phyloP scores from a whole-genome alignment of 2,329 filamentous ascomycete species.

The Pseudocercospora macadamiae region DNA sequence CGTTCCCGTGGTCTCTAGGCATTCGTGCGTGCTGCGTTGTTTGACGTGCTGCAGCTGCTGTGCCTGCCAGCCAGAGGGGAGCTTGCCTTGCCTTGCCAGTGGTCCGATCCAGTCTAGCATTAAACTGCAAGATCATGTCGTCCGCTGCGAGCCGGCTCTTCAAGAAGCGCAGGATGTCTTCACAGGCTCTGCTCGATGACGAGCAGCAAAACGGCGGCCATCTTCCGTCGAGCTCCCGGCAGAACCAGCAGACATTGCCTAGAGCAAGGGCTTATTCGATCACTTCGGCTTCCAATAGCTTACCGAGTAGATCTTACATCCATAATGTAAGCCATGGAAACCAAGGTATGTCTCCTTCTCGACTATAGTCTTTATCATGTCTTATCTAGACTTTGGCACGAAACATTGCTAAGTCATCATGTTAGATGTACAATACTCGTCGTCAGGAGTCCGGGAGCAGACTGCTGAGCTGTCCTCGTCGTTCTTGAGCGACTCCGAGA shows the following conservation, averaged over 20 bases:
- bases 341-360: conserved; percentile 17
- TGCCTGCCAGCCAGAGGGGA: neutral
- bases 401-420: conserved; percentile 1
- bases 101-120: conserved; percentile 23
- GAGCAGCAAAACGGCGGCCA: neutral
- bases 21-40: conserved; percentile 2
- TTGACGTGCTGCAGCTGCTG: conserved; percentile 9
- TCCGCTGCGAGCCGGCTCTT: conserved; percentile 22
- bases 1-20: neutral
- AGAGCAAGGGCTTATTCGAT: conserved; percentile 17
- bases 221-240: neutral
- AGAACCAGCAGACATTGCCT: conserved; percentile 4
- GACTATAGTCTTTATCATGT: neutral
- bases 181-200: conserved; percentile 13
- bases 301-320: conserved; percentile 41
- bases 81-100: conserved; percentile 1
- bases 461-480: conserved; percentile 43
- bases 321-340: conserved; percentile 35
- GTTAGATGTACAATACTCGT: conserved; percentile 48
- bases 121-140: conserved; percentile 20
- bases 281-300: conserved; percentile 23
- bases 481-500: conserved; percentile 40
- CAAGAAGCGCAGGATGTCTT: conserved; percentile 30
- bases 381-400: neutral
- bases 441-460: conserved; percentile 42